phyloP scores from a whole-genome alignment of 2,329 filamentous ascomycete species.

The Arthrobotrys conoides region DNA sequence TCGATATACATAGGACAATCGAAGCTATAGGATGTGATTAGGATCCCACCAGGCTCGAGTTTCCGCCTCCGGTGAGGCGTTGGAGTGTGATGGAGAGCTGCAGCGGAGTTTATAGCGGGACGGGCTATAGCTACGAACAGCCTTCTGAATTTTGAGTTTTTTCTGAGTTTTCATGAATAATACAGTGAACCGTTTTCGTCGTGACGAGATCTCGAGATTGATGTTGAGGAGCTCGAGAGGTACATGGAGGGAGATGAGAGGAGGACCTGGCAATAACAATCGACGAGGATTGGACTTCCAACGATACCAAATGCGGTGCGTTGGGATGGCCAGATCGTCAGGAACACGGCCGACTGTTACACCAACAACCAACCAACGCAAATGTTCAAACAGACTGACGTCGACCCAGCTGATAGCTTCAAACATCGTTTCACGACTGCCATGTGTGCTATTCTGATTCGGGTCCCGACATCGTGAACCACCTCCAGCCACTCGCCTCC shows the following conservation, averaged over 20 bases:
- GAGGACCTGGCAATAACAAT: neutral
- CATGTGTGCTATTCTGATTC: constrained; percentile 30
- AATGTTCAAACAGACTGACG: neutral
- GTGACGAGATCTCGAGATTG: constrained; percentile 7
- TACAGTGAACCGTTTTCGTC: constrained; percentile 6
- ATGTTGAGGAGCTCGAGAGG: constrained; percentile 9
- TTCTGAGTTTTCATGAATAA: constrained; percentile 10
- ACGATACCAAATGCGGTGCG: constrained; percentile 17
- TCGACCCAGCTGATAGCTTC: constrained; percentile 29
- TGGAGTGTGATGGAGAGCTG: constrained; percentile 6
- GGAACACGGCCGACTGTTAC: constrained; percentile 28
- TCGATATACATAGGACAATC: neutral
- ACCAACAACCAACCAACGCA: constrained; percentile 23
- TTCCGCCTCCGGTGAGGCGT: constrained; percentile 1
- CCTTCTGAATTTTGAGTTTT: constrained; percentile 4
- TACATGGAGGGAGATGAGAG: too few species aligned
- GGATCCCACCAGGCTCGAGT: constrained; percentile 5
- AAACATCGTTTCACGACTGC: constrained; percentile 32
- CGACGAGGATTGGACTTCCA: neutral
- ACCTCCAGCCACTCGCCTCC: constrained; percentile 21
- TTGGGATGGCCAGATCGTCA: constrained; percentile 27
- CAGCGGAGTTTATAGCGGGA: constrained; percentile 25
- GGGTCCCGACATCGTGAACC: constrained; percentile 13
- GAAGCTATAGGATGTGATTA: neutral
- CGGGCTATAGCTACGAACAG: constrained; percentile 2